These are phyloP conservation scores for Trichocomaceae sp. DNA, from an alignment of 2,329 filamentous ascomycete genomes.

Conservation along the genomic window DNA sequence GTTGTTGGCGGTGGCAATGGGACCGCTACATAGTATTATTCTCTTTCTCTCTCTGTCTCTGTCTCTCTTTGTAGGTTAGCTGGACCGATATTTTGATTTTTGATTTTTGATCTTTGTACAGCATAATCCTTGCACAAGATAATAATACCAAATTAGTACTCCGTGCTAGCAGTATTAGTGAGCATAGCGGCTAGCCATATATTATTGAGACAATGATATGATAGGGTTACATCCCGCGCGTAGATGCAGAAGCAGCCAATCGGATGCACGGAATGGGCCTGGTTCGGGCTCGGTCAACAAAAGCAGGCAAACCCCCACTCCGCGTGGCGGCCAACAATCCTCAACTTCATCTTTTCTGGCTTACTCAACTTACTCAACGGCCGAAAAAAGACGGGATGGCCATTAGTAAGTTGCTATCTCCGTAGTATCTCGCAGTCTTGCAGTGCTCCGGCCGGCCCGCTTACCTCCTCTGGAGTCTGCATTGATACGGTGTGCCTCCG, in stretches of 20 bases:
- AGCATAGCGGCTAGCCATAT: no score
- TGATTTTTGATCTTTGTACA: background rate
- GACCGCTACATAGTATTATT: background rate
- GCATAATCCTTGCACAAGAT: background rate
- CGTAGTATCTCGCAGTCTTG: no score
- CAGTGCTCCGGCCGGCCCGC: no score
- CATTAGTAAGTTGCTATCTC: no score
- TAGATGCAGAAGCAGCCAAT: no score
- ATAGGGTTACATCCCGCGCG: no score
- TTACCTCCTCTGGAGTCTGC: no score
- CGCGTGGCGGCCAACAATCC: background rate
- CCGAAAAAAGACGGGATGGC: no score
- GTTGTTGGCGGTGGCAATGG: slow-evolving; percentile 20
- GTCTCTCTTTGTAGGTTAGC: no score
- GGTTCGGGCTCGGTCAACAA: background rate
- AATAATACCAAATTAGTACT: background rate
- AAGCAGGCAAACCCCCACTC: background rate
- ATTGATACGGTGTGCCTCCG: no score
- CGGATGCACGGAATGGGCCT: slow-evolving; percentile 9
- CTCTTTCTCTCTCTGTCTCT: background rate
- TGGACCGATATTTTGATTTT: background rate
- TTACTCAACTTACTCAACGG: background rate
- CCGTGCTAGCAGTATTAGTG: no score
- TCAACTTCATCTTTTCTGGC: background rate
- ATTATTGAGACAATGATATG: no score